Percentiles rank a stretch among this genome's conserved stretches.
Conservation (phyloP, 2,329 filamentous ascomycete genomes). For the Colletotrichum tabaci region DNA sequence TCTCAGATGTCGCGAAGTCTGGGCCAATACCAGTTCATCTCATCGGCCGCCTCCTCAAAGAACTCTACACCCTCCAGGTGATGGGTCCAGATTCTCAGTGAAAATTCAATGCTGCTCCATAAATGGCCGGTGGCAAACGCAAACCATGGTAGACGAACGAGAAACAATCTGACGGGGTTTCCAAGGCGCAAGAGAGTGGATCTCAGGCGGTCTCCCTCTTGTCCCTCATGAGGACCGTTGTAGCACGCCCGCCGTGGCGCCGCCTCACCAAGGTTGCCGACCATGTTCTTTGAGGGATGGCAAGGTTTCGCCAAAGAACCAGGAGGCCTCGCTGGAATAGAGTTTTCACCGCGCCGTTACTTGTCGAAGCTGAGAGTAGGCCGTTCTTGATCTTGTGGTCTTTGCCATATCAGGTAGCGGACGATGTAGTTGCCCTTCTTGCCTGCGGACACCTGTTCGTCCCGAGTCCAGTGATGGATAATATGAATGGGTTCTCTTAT, state of each 20-base stretch:
- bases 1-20: constrained; percentile 16
- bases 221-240: constrained; percentile 4
- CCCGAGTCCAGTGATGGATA: too few relatives aligned
- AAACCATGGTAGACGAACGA: too few relatives aligned
- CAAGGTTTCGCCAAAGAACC: constrained; percentile 21
- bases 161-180: neutral
- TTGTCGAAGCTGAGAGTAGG: neutral
- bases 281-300: neutral
- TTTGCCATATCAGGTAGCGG: too few relatives aligned
- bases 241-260: constrained; percentile 32
- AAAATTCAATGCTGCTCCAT: constrained; percentile 12
- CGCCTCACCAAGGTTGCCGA: constrained; percentile 31
- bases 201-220: constrained; percentile 11
- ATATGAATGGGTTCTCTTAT: too few relatives aligned
- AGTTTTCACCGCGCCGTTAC: constrained; percentile 3
- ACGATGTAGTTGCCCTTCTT: too few relatives aligned
- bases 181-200: too few relatives aligned
- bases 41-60: constrained; percentile 1
- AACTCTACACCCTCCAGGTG: constrained; percentile 22
- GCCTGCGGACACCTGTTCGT: too few relatives aligned
- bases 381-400: too few relatives aligned
- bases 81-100: constrained; percentile 33
- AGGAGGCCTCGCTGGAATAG: constrained; percentile 21
- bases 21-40: constrained; percentile 16
- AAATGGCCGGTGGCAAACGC: constrained; percentile 13